Evolutionary conservation across 805 yeast species (phyloP).

Genomic region (Myxozyma neglecta): DNA sequence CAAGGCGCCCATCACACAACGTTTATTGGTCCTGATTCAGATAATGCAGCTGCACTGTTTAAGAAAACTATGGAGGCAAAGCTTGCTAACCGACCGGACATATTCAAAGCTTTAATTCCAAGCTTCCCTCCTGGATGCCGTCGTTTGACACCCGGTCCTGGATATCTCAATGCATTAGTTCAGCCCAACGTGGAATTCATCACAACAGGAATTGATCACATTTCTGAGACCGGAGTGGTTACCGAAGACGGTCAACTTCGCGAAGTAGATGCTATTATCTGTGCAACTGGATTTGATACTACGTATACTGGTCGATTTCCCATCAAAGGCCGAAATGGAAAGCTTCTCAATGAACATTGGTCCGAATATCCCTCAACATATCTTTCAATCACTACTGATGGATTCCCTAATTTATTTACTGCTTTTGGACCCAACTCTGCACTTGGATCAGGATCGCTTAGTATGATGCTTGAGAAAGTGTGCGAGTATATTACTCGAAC

Average conservation of each 20-base stretch:
- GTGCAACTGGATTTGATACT: conserved; percentile 32
- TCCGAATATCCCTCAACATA: conserved; percentile 18
- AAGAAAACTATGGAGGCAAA: conserved; percentile 7
- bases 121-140: conserved; percentile 32
- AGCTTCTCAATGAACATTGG: conserved; percentile 25
- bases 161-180: conserved; percentile 26
- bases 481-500: conserved; percentile 18
- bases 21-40: not conserved
- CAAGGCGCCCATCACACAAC: conserved; percentile 10
- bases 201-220: conserved; percentile 18
- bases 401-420: conserved; percentile 29
- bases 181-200: conserved; percentile 25
- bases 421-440: conserved; percentile 28
- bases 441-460: conserved; percentile 14
- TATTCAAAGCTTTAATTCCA: conserved; percentile 22
- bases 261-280: conserved; percentile 27
- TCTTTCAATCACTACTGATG: conserved; percentile 25
- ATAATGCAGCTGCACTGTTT: conserved; percentile 3
- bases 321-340: conserved; percentile 23
- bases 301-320: conserved; percentile 30
- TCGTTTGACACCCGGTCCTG: conserved; percentile 33
- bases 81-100: conserved; percentile 19
- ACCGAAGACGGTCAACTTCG: conserved; percentile 26
- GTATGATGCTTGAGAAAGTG: conserved; percentile 18
- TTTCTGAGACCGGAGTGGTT: conserved; percentile 24